Percentiles rank a stretch among this genome's conserved stretches.
Conservation (phyloP, 108 stramenopile species). For the Nitzschia sp. region DNA sequence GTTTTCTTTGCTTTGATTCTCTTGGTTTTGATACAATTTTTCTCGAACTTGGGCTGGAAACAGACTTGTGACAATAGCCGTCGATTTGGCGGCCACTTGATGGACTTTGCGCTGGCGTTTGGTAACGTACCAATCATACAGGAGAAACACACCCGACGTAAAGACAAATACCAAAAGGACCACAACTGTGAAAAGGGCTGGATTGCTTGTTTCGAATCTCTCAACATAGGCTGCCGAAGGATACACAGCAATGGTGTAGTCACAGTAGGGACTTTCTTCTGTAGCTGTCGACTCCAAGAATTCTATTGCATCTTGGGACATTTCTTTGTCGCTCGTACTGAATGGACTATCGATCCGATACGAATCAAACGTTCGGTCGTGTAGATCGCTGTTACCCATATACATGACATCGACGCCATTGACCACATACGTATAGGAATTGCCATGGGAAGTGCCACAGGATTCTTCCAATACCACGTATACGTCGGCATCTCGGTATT, state of each 20-base stretch:
- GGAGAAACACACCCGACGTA: conserved; percentile 29
- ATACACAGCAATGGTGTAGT: conserved; percentile 45
- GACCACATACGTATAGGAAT: conserved; percentile 48
- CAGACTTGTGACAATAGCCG: conserved; percentile 32
- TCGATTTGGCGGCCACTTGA: conserved; percentile 20
- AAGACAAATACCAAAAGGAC: conserved; percentile 50
- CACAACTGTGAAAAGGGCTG: conserved; percentile 45
- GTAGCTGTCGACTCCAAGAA: background rate
- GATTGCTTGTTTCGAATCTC: conserved; percentile 42
- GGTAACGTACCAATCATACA: conserved; percentile 41
- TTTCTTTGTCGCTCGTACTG: background rate
- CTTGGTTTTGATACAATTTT: conserved; percentile 19
- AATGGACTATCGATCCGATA: background rate
- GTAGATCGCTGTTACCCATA: conserved; percentile 60
- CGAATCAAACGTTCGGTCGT: conserved; percentile 46
- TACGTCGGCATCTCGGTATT: conserved; percentile 10
- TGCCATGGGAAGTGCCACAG: no score
- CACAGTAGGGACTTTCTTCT: conserved; percentile 5
- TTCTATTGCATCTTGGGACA: background rate
- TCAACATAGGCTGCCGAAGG: conserved; percentile 51
- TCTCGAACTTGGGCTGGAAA: conserved; percentile 47
- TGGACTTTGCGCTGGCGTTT: conserved; percentile 35
- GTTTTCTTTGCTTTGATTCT: background rate
- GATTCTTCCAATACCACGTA: conserved; percentile 14
- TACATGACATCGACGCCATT: conserved; percentile 37